Evolutionary conservation across 106 monocot species (phyloP), one percentile per base, ranked within the genome.

Genomic region (Hemerocallis citrina): DNA sequence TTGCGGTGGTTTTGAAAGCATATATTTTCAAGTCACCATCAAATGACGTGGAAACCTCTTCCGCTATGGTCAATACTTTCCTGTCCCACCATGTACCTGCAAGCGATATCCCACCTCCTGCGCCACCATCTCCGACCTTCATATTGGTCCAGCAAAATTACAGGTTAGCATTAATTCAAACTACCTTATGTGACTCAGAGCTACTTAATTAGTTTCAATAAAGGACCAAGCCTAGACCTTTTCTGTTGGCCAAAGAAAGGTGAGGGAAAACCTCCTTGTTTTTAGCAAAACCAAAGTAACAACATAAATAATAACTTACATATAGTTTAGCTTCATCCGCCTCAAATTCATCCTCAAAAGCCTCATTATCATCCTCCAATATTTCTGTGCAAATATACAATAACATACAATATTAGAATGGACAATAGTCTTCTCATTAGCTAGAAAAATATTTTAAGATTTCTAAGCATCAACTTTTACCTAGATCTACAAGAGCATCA

Each of bases 111-210:
- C 98, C 98, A 44, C 98, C 92, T 62, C 98, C 98, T 52, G 34
- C 88, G 59, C 60, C 88, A 45, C 98, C 92, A 87, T 99, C 98
- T 58, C 98, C 92, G 55, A 72, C 72, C 88, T 92, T 52, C 39
- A 60, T 25, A 65, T 17, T 32, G 24, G 51, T 29, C n/a, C 25
- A 62, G 24, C 40, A 27, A 13, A 23, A 72, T 2, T 4, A 56
- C 24, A 17, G 13, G 31, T 56, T 17, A 56, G 34, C 35, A 37
- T 19, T 35, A 13, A 68, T 43, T 65, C 19, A 42, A 59, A 21
- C 11, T 25, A 31, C 17, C 14, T 20, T 4, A 43, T n/a, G 27
- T 33, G 47, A 21, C n/a, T n/a, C n/a, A n/a, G 21, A 22, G 19
- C 9, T 4, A 12, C 9, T 4, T 27, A 27, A 11, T 28, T 24